Base-by-base conservation (phyloP, 495 filamentous ascomycete species). In the Xylaria acuta region DNA sequence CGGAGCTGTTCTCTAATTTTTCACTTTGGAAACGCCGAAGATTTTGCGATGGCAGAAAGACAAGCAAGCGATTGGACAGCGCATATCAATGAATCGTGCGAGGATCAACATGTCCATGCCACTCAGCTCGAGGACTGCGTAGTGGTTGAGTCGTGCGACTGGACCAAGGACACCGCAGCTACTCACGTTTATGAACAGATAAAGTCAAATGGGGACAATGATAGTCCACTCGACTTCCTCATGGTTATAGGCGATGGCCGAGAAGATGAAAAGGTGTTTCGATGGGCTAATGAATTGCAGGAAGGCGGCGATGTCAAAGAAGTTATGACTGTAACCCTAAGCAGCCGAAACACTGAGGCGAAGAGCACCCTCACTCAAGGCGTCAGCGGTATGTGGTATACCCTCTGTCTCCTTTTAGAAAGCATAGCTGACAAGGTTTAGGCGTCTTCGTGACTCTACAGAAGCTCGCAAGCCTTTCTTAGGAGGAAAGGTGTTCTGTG, bases 51-150 rank as follows among this genome's bases (percentile, higher is more conserved):
- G 40, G 94, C 94, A 0, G 82, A 84, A 51, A 88, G 94, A 7
- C 92, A 94, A 76, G 94, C 94, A 3, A 91, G 89, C 20, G 95
- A 97, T 77, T 93, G 92, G 78, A 93, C 93, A 4, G 94, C 92
- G 63, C 93, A 97, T 75, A 95, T 98, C 84, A 97, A 97, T 75
- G 94, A 97, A 80, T 92, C 93, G 0, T 97, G 93, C 76, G 88
- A 92, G 75, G 90, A 86, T 65, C 92, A 95, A 79, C 88, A 89
- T 16, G 92, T 97, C 20, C 93, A 93, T 75, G 95, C 95, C 8
- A 87, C 97, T 60, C 92, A 93, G n/a, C 82, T 92, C 53, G 90
- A 93, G 41, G 90, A 86, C 41, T 91, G 90, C 27, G 88, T 98
- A 32, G 82, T 94, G 12, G 92, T 97, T 32, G 94, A 97, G 81